Conservation (phyloP, 768 basidiomycete genomes). For the Tulasnella sp. region DNA sequence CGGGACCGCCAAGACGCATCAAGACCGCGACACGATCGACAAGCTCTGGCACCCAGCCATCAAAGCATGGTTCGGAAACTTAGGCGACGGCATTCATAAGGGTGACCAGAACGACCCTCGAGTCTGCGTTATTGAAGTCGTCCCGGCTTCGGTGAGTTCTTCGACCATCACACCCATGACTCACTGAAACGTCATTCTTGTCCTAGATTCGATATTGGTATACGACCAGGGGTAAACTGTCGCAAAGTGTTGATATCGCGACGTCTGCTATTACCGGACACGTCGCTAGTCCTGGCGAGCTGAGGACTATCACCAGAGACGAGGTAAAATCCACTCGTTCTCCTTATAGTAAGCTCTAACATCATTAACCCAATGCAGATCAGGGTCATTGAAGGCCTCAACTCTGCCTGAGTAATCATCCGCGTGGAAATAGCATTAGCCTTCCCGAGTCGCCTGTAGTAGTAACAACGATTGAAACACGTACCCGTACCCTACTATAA, state of each 20-base stretch:
- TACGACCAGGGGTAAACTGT: conserved; percentile 45
- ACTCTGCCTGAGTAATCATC: neutral
- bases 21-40: conserved; percentile 50
- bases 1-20: conserved; percentile 52
- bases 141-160: conserved; percentile 43
- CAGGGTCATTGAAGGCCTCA: conserved; percentile 1
- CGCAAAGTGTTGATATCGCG: conserved; percentile 48
- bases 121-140: conserved; percentile 62
- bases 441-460: too few relatives aligned
- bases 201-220: conserved; percentile 63
- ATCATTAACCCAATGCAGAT: neutral
- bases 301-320: conserved; percentile 55
- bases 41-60: conserved; percentile 46
- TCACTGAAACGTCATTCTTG: neutral
- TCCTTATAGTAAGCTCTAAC: neutral
- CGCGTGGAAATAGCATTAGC: too few relatives aligned
- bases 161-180: neutral
- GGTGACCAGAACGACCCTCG: conserved; percentile 73
- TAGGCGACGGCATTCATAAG: conserved; percentile 72
- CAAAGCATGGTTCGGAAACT: conserved; percentile 67
- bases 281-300: conserved; percentile 56
- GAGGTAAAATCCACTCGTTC: conserved; percentile 42
- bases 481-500: too few relatives aligned
- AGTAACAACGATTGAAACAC: too few relatives aligned
- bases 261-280: conserved; percentile 48